Evolutionary conservation across 257 asterid genomes (phyloP).

Genomic region (Anisodus tanguticus): DNA sequence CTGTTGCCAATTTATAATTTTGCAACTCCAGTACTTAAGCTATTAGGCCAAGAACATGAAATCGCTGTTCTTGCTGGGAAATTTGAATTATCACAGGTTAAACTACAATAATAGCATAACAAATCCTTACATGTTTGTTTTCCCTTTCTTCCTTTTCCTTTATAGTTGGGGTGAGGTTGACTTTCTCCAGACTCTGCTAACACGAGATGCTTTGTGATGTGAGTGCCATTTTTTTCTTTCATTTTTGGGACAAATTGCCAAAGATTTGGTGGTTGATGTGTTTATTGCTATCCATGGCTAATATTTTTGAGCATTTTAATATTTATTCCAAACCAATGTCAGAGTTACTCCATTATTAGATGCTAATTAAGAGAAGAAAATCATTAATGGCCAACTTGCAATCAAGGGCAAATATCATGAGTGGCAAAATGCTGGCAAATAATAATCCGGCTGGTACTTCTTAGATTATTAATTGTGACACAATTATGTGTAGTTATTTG

Average conservation of each 20-base stretch:
- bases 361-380: neutral
- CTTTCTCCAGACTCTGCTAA: no score
- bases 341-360: constrained; percentile 2
- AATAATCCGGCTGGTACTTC: neutral
- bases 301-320: neutral
- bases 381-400: constrained; percentile 13
- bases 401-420: neutral
- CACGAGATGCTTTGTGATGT: no score
- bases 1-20: constrained; percentile 68
- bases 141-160: neutral
- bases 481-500: neutral
- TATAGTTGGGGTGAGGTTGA: no score
- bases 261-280: neutral
- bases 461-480: neutral
- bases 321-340: constrained; percentile 16
- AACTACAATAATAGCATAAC: no score
- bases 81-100: constrained; percentile 30
- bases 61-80: constrained; percentile 72
- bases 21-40: constrained; percentile 70
- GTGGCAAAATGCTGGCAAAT: constrained; percentile 15
- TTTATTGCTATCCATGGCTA: neutral
- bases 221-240: no score
- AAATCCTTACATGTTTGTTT: no score
- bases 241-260: neutral
- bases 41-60: constrained; percentile 65